Evolutionary conservation across 148 eudicot species (phyloP).

Genomic region (Salicornia ramosissima): DNA sequence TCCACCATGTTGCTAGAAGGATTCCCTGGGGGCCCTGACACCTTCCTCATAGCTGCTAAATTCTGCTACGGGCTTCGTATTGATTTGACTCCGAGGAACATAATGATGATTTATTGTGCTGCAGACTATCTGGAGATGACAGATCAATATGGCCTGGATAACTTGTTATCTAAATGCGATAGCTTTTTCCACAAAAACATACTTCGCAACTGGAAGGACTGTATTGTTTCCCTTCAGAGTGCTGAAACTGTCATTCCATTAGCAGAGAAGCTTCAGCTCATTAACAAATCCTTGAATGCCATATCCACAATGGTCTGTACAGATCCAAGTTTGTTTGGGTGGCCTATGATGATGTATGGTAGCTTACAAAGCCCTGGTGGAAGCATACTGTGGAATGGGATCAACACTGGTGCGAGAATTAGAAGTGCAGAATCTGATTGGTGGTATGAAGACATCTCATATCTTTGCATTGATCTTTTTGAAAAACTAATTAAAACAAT

Average conservation of each 20-base stretch:
- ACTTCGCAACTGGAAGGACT: slow-evolving; percentile 78
- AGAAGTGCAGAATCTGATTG: slow-evolving; percentile 77
- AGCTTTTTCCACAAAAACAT: slow-evolving; percentile 63
- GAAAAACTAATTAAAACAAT: slow-evolving; percentile 61
- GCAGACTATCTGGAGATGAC: slow-evolving; percentile 89
- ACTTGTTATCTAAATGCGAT: slow-evolving; percentile 54
- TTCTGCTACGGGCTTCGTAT: slow-evolving; percentile 69
- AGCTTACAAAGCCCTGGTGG: slow-evolving; percentile 94
- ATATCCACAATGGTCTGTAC: slow-evolving; percentile 87
- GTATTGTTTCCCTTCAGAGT: slow-evolving; percentile 73
- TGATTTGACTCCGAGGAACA: slow-evolving; percentile 65
- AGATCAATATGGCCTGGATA: slow-evolving; percentile 75
- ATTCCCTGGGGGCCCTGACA: slow-evolving; percentile 74
- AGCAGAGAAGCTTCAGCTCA: slow-evolving; percentile 58
- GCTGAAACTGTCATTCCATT: slow-evolving; percentile 47
- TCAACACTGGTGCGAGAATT: slow-evolving; percentile 88
- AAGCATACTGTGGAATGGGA: slow-evolving; percentile 95
- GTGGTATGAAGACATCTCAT: slow-evolving; percentile 94
- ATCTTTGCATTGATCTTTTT: slow-evolving; percentile 60
- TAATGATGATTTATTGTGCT: slow-evolving; percentile 62
- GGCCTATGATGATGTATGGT: slow-evolving; percentile 99
- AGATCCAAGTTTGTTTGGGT: slow-evolving; percentile 90
- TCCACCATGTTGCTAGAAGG: slow-evolving; percentile 44
- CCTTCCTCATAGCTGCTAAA: slow-evolving; percentile 58
- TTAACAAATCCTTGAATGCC: slow-evolving; percentile 56